A percentile compares a stretch with the other conserved stretches of the same genome.
Evolutionary conservation across 2,329 filamentous ascomycete species (phyloP).

Genomic region (Ascochyta koolunga): DNA sequence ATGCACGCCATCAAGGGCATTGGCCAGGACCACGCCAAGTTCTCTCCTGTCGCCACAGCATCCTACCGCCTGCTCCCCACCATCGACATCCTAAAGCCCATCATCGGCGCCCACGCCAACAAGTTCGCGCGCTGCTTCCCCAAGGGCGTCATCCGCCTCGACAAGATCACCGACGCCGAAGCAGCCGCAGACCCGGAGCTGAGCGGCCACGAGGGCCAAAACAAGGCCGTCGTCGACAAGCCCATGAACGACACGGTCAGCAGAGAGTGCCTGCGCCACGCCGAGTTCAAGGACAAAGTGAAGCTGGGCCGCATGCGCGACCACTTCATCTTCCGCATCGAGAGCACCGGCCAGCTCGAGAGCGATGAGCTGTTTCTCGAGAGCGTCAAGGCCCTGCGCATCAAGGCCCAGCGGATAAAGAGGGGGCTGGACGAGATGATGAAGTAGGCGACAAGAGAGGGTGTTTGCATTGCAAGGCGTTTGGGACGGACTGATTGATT

Average conservation of each 20-base stretch:
- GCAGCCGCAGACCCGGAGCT: slow-evolving; percentile 67
- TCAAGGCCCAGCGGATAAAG: slow-evolving; percentile 79
- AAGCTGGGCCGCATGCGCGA: slow-evolving; percentile 88
- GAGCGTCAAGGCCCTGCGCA: slow-evolving; percentile 81
- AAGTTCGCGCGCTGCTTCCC: slow-evolving; percentile 94
- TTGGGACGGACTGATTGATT: slow-evolving; percentile 23
- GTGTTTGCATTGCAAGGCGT: slow-evolving; percentile 35
- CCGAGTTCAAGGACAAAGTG: slow-evolving; percentile 94
- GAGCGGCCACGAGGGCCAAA: slow-evolving; percentile 76
- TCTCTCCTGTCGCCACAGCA: slow-evolving; percentile 93
- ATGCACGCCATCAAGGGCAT: slow-evolving; percentile 96
- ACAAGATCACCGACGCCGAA: slow-evolving; percentile 72
- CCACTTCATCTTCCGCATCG: slow-evolving; percentile 96
- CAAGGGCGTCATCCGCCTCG: slow-evolving; percentile 80
- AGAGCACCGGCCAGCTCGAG: slow-evolving; percentile 94
- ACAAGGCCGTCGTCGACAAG: slow-evolving; percentile 85
- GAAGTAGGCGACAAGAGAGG: slow-evolving; percentile 8
- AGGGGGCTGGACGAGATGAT: slow-evolving; percentile 64
- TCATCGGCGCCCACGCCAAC: slow-evolving; percentile 81
- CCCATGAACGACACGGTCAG: slow-evolving; percentile 95
- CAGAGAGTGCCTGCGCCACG: slow-evolving; percentile 87
- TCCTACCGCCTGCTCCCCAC: slow-evolving; percentile 89
- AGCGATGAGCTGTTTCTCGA: slow-evolving; percentile 94
- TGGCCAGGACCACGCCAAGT: slow-evolving; percentile 94
- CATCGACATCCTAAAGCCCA: slow-evolving; percentile 83